Base-by-base conservation (phyloP, 768 basidiomycete species). In the Termitomyces sp. region DNA sequence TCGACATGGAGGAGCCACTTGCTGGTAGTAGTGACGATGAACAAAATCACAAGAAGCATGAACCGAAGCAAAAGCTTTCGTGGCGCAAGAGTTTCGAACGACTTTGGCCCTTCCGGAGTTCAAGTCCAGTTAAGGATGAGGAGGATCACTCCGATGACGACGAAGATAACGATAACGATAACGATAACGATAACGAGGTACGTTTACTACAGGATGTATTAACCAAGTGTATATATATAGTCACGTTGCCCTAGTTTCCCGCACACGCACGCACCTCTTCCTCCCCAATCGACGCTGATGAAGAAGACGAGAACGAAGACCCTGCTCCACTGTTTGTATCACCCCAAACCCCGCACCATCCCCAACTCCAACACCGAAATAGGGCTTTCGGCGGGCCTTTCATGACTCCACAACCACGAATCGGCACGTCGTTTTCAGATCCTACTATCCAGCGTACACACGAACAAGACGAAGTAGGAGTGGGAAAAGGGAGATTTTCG, bases 371-470 rank as follows among this genome's bases (percentile, higher is more conserved):
- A n/a, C 41, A 43, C 16, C 5, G 40, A 10, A 57, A 46, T 66
- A 70, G 20, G 41, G 63, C 35, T 57, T 77, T 16, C 73, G 75
- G 20, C 73, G 75, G 20, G 70, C 18, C 71, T 5, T 87, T 87
- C 71, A 82, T 84, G 82, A 87, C 84, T 1, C 86, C 86, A 0
- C 85, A 86, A 69, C 36, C 51, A 41, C 20, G 46, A 38, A 57
- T 54, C 4, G 28, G 28, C 28, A 1, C 40, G 13, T 54, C 40
- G 2, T 5, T 32, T 4, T 54, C 40, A 4, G 53, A 54, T 43
- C 40, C 40, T 3, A 43, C 5, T 3, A n/a, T 54, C 8, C 53
- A 30, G 4, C 18, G 12, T n/a, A n/a, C 28, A 28, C 28, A 20
- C 2, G n/a, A 32, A 30, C 40, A 32, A 7, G 12, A 2, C 18